phyloP scores from a whole-genome alignment of 2,329 filamentous ascomycete species.

The Cladosporium velox region DNA sequence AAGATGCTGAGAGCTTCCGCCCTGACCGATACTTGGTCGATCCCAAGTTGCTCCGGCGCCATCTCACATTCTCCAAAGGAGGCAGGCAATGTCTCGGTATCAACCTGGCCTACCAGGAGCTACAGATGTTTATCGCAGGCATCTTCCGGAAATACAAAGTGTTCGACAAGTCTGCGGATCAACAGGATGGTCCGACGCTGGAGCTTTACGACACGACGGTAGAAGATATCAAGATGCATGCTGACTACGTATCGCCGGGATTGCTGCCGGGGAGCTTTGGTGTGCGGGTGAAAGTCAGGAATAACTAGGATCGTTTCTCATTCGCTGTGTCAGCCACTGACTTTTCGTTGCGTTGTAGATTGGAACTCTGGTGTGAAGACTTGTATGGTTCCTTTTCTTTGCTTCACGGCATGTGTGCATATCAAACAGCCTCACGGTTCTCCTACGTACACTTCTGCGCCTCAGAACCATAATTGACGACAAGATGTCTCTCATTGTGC shows the following conservation, averaged over 20 bases:
- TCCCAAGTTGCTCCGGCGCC: slow-evolving; percentile 7
- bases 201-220: neutral
- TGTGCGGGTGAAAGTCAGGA: neutral
- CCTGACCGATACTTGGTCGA: neutral
- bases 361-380: neutral
- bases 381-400: neutral
- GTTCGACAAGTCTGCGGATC: neutral
- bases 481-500: neutral
- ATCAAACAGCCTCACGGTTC: no score
- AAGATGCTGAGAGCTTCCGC: neutral
- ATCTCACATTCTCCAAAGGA: slow-evolving; percentile 23
- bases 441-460: no score
- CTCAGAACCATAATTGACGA: neutral
- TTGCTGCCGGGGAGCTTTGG: neutral
- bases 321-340: neutral
- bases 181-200: neutral
- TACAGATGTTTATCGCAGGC: slow-evolving; percentile 21
- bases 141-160: slow-evolving; percentile 20
- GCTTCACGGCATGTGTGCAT: no score
- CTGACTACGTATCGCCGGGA: neutral
- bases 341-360: neutral
- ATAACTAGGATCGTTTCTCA: neutral
- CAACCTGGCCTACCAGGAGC: slow-evolving; percentile 23
- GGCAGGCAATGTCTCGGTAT: slow-evolving; percentile 22
- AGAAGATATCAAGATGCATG: neutral